These are phyloP conservation scores for Alectoria sarmentosa DNA, from an alignment of 495 filamentous ascomycete species.

Conservation along the genomic window DNA sequence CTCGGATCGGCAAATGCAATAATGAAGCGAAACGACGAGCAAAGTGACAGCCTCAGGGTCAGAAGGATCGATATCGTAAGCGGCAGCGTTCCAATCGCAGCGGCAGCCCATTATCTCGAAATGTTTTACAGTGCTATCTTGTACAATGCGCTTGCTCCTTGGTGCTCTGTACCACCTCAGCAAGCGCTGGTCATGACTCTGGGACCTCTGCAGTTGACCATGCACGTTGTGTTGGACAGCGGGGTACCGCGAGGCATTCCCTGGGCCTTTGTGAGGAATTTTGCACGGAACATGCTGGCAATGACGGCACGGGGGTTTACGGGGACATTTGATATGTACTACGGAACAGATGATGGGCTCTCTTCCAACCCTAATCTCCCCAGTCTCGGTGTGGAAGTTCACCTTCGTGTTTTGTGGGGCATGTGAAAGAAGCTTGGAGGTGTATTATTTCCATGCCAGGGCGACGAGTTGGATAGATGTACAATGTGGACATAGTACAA, in stretches of 20 bases:
- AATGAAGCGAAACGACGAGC: not conserved
- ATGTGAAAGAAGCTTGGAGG: not conserved
- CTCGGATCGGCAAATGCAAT: not conserved
- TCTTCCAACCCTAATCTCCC: not conserved
- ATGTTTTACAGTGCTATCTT: not conserved
- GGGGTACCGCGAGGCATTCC: not conserved
- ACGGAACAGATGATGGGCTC: not conserved
- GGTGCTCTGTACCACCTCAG: not conserved
- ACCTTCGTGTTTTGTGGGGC: not conserved
- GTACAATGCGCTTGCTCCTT: not conserved
- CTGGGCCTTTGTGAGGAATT: conserved; percentile 6
- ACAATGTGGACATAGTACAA: no score
- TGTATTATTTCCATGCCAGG: no score
- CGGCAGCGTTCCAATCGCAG: not conserved
- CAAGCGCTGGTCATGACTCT: not conserved
- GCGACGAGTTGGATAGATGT: not conserved
- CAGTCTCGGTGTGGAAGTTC: not conserved
- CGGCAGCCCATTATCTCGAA: not conserved
- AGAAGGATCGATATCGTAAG: not conserved
- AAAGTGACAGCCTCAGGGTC: not conserved
- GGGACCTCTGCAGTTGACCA: conserved; percentile 1
- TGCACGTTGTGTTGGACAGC: not conserved
- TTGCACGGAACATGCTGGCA: not conserved
- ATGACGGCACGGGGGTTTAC: not conserved
- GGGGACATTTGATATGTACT: not conserved